Evolutionary conservation across 2,329 filamentous ascomycete genomes (phyloP), one percentile per base, ranked within the genome.

Genomic region (Fusarium solani-melongenae): DNA sequence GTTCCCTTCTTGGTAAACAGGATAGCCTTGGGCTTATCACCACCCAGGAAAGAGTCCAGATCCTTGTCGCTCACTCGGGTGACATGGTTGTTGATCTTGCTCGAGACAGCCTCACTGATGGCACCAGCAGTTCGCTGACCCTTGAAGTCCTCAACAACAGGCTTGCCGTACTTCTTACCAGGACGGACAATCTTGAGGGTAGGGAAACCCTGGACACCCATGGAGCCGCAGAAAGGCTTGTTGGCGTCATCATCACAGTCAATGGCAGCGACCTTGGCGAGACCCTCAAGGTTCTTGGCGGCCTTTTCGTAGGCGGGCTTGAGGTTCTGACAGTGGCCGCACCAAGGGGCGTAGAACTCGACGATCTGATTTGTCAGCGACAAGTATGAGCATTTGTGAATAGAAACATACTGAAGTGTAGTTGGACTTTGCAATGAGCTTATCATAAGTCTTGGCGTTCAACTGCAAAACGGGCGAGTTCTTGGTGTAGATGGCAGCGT

Each of bases 341-440:
- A 98, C 96, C 96, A 98, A 27, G 96, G 96, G 10, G 96, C 96
- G 80, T 98, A 98, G 88, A 98, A 98, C 84, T 95, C 94, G 81
- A 91, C 84, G 53, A 91, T 88, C 88, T 91, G 8, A 33, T 9
- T n/a, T 60, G 39, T 57, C 66, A 65, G 57, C 61, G 62, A 51
- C 29, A 61, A n/a, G 12, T 10, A 46, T 51, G 46, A 31, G 9
- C 5, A 20, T 31, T 15, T 29, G 22, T 41, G 34, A 22, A n/a
- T 15, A 12, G 20, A 38, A 34, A 81, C 92, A 82, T 89, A 98
- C 95, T 61, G 95, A 95, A 46, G 95, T 97, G 83, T 98, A 88
- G 81, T 98, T 98, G 31, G 95, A 98, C 80, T 94, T 92, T 55
- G 93, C 91, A 82, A 99, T 95, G 74, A 98, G 85, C 71, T 88